A percentile compares a stretch with the other conserved stretches of the same genome.
Evolutionary conservation across 108 stramenopile genomes (phyloP).

Genomic region (Cyclotella cryptica): DNA sequence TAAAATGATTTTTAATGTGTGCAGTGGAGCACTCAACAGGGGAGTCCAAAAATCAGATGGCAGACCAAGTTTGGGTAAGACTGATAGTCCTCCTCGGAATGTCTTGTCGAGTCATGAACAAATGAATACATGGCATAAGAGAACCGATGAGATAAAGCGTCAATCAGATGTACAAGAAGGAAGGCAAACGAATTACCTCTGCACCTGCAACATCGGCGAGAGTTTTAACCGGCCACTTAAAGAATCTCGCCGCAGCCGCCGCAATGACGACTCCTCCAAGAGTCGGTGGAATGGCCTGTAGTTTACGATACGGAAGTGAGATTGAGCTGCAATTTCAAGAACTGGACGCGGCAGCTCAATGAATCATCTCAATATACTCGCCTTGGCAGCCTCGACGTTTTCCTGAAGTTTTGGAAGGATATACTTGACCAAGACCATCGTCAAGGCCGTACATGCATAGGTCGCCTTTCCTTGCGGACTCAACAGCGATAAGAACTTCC

Average conservation of each 20-base stretch:
- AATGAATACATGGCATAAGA: not conserved
- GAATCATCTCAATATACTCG: not conserved
- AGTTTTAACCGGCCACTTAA: constrained; percentile 70
- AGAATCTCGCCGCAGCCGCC: constrained; percentile 44
- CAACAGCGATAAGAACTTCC: constrained; percentile 51
- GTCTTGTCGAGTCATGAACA: constrained; percentile 52
- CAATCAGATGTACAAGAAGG: not conserved
- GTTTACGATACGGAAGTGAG: too few relatives aligned
- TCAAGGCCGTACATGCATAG: constrained; percentile 66
- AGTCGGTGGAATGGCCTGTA: constrained; percentile 60
- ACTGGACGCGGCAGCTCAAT: not conserved
- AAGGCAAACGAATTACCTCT: not conserved
- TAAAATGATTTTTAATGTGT: constrained; percentile 59
- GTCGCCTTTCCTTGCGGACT: constrained; percentile 50
- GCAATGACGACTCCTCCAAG: constrained; percentile 68
- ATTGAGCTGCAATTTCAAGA: too few relatives aligned
- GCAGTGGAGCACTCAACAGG: constrained; percentile 56
- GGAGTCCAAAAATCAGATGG: constrained; percentile 52
- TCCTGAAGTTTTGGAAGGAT: constrained; percentile 59
- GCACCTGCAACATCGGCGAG: constrained; percentile 41
- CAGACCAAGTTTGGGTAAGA: constrained; percentile 69
- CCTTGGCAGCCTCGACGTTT: constrained; percentile 52
- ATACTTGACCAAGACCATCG: constrained; percentile 64
- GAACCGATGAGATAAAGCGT: not conserved
- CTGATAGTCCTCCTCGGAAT: constrained; percentile 73